Conservation (phyloP, 352 stramenopile genomes). For the Globisporangium cystogenes region DNA sequence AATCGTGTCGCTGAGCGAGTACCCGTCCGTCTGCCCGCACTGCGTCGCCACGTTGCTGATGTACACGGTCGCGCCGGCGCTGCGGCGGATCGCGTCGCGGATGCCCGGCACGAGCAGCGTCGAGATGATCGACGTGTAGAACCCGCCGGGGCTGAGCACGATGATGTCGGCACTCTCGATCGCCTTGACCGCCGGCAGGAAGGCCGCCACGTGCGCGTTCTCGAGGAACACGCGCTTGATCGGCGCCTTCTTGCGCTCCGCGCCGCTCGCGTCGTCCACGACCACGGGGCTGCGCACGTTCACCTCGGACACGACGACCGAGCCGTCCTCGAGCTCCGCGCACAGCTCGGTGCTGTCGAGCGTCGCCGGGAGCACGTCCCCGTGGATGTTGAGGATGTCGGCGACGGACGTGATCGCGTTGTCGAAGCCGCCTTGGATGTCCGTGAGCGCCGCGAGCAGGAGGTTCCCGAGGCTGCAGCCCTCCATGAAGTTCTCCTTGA, state of each 20-base stretch:
- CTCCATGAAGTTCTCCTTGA: conserved; percentile 87
- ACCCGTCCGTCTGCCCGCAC: conserved; percentile 74
- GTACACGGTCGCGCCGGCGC: conserved; percentile 69
- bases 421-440: conserved; percentile 79
- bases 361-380: conserved; percentile 75
- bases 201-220: conserved; percentile 66
- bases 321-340: conserved; percentile 67
- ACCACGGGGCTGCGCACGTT: conserved; percentile 72
- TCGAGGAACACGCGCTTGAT: conserved; percentile 83
- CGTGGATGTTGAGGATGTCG: conserved; percentile 83
- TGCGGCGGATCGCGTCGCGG: conserved; percentile 67
- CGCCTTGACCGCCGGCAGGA: conserved; percentile 62
- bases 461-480: conserved; percentile 81
- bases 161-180: conserved; percentile 87
- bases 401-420: conserved; percentile 76
- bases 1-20: conserved; percentile 65
- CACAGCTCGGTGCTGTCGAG: conserved; percentile 80
- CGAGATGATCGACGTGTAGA: conserved; percentile 86
- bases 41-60: conserved; percentile 86
- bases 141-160: conserved; percentile 71
- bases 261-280: conserved; percentile 21
- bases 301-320: conserved; percentile 71
- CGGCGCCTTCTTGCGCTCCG: conserved; percentile 45
- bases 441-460: conserved; percentile 70
- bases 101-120: conserved; percentile 78